Percentiles rank a stretch among this genome's conserved stretches.
Evolutionary conservation across 352 stramenopile species (phyloP).

Genomic region (Globisporangium iwayamae): DNA sequence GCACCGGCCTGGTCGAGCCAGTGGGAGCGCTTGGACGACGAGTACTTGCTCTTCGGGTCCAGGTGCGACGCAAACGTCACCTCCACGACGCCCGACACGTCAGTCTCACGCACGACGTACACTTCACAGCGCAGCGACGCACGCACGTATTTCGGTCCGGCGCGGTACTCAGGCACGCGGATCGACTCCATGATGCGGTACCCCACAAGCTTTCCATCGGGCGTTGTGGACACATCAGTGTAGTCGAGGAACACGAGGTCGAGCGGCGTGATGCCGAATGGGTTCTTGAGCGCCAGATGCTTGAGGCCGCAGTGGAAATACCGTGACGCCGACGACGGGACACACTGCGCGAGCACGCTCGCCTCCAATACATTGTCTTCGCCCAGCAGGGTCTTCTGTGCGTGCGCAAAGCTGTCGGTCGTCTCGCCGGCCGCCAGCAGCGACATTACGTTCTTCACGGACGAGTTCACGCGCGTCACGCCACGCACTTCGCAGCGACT

Average conservation of each 20-base stretch:
- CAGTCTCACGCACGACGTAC: conserved; percentile 73
- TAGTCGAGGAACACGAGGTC: conserved; percentile 85
- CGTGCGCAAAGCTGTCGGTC: conserved; percentile 50
- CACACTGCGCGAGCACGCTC: conserved; percentile 61
- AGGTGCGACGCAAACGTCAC: conserved; percentile 81
- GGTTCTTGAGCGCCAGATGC: conserved; percentile 80
- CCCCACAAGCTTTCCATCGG: conserved; percentile 56
- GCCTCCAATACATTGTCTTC: conserved; percentile 64
- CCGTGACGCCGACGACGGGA: conserved; percentile 42
- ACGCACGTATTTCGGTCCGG: conserved; percentile 56
- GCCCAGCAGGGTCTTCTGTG: conserved; percentile 60
- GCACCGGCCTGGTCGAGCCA: conserved; percentile 59
- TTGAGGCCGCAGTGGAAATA: conserved; percentile 85
- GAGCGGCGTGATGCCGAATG: conserved; percentile 53
- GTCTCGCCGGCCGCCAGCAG: conserved; percentile 53
- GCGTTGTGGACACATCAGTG: conserved; percentile 69
- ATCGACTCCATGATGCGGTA: conserved; percentile 83
- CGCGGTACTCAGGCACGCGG: conserved; percentile 56
- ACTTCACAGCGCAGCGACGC: conserved; percentile 79
- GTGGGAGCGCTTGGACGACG: conserved; percentile 43
- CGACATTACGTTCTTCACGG: conserved; percentile 82
- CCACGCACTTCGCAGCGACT: conserved; percentile 72
- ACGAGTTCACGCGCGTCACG: conserved; percentile 70
- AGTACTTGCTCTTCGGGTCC: conserved; percentile 78
- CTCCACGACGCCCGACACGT: conserved; percentile 66